Evolutionary conservation across 208 protist species (phyloP).

Genomic region (Porcisia hertigi): DNA sequence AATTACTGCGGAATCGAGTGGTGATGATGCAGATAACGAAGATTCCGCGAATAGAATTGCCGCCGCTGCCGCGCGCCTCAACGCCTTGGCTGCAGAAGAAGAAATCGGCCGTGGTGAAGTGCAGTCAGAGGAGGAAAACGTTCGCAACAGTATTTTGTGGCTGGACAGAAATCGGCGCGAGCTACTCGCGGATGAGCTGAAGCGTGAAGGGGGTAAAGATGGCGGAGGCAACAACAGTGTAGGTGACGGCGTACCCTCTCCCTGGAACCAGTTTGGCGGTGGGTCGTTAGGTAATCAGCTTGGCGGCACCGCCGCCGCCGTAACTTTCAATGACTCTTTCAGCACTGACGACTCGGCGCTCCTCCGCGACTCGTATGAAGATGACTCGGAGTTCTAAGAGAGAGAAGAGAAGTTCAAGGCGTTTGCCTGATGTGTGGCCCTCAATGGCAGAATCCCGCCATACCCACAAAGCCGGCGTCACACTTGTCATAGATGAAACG

Average conservation of each 20-base stretch:
- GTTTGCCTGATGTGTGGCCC: not conserved
- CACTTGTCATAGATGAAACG: too few relatives aligned
- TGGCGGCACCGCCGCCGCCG: slow-evolving; percentile 5
- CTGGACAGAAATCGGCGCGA: slow-evolving; percentile 45
- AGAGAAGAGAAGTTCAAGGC: not conserved
- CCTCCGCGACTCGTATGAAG: slow-evolving; percentile 30
- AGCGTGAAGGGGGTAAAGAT: slow-evolving; percentile 13
- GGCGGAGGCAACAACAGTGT: slow-evolving; percentile 6
- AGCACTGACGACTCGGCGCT: slow-evolving; percentile 39
- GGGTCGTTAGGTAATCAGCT: slow-evolving; percentile 8
- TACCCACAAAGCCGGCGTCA: not conserved
- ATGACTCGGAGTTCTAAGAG: slow-evolving; percentile 38
- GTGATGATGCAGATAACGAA: not conserved
- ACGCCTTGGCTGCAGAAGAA: not conserved
- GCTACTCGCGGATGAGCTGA: slow-evolving; percentile 33
- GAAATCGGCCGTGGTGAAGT: slow-evolving; percentile 1
- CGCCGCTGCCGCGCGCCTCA: not conserved
- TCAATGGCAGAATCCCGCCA: not conserved
- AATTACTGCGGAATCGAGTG: not conserved
- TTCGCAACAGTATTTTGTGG: slow-evolving; percentile 59
- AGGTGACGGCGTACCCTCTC: slow-evolving; percentile 1
- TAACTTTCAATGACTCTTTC: slow-evolving; percentile 19
- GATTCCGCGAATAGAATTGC: not conserved
- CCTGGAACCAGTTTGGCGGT: slow-evolving; percentile 18
- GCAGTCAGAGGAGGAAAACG: slow-evolving; percentile 26